Conservation (phyloP, 1,284 basidiomycete genomes). For the Retiboletus flavoniger region DNA sequence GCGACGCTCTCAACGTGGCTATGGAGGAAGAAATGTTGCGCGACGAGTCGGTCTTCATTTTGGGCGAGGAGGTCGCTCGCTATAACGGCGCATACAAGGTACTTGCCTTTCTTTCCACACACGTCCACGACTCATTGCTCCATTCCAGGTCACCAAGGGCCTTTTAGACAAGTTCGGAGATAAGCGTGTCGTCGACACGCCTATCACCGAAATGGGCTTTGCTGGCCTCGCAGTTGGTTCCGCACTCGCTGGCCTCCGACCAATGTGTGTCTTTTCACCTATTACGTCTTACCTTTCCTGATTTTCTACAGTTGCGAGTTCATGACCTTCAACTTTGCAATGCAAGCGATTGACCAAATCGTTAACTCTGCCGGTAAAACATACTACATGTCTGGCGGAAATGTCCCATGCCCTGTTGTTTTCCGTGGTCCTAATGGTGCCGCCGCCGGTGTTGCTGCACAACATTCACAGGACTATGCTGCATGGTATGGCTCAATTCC, state of each 20-base stretch:
- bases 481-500: constrained; percentile 97
- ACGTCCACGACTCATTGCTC: constrained; percentile 6
- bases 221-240: constrained; percentile 95
- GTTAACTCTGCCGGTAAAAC: constrained; percentile 99
- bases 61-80: constrained; percentile 98
- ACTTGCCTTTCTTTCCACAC: constrained; percentile 16
- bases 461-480: constrained; percentile 90
- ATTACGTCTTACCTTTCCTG: constrained; percentile 8
- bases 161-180: constrained; percentile 99
- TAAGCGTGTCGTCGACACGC: constrained; percentile 96
- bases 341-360: constrained; percentile 99
- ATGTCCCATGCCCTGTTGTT: constrained; percentile 95
- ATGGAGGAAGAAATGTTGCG: constrained; percentile 99
- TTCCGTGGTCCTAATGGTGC: constrained; percentile 99
- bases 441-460: constrained; percentile 93
- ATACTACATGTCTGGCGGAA: constrained; percentile 99
- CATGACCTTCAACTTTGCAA: constrained; percentile 97
- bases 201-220: constrained; percentile 99
- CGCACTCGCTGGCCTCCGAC: constrained; percentile 90
- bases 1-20: constrained; percentile 95
- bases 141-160: constrained; percentile 86
- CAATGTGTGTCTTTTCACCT: constrained; percentile 57
- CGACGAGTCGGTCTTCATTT: constrained; percentile 92
- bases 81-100: constrained; percentile 99
- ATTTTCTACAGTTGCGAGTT: constrained; percentile 83